Evolutionary conservation across 495 filamentous ascomycete species (phyloP), one percentile per base, ranked within the genome.

Genomic region (Penicillium alfredii): DNA sequence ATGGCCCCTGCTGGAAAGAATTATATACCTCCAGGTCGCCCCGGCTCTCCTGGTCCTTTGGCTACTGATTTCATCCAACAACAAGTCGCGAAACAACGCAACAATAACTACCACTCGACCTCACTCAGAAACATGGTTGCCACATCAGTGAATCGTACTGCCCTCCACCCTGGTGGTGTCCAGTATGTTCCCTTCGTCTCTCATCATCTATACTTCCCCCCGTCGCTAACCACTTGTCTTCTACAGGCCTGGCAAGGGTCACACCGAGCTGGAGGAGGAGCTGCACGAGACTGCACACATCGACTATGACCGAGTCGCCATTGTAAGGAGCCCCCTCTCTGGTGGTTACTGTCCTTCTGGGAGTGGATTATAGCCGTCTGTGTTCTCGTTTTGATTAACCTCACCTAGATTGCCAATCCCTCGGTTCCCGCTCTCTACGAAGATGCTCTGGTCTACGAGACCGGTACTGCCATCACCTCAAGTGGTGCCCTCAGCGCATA

Each of bases 361-460:
- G 25, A 26, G 20, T 42, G 11, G 30, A 45, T 47, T 42, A 38
- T 42, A 11, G 29, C 40, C 35, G 27, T 25, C 22, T 22, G 21
- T 22, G 36, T 46, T 49, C 36, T 41, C 43, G 39, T 47, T 29
- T 46, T 42, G 26, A 34, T 53, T 33, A 27, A 38, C 42, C 21
- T 7, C 12, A 12, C 15, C 20, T 52, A 93, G 87, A 85, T 92
- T 50, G 81, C 84, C 68, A 94, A 92, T 66, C 81, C 87, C 56
- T 76, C 89, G 23, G 92, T 96, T 40, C 79, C 93, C 51, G 85
- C 92, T 43, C 77, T 98, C 44, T 97, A 98, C 73, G 92, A 98
- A 77, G 92, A 98, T 83, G 92, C 92, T 38, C 76, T 98, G 31
- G 92, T 97, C 49, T 98, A 97, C 72, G 92, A 98, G 72, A 90